Evolutionary conservation across 768 basidiomycete genomes (phyloP), one percentile per base, ranked within the genome.

Genomic region (Collybiopsis confluens): DNA sequence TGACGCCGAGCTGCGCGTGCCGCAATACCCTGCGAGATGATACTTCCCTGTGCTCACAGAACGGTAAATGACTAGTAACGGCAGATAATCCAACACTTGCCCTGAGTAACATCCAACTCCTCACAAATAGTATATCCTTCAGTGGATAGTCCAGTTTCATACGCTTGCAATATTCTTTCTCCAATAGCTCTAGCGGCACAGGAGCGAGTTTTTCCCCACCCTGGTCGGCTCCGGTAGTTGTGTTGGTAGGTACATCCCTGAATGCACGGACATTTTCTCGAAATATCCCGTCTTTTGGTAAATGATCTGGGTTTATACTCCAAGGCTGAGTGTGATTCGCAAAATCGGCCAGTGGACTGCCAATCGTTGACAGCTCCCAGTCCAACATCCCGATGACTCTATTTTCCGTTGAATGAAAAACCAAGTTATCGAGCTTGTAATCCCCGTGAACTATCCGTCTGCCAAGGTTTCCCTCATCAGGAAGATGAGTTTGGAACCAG

Each of bases 311-410:
- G 52, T 83, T 78, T 27, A 88, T 72, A 2, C 78, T 68, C 91
- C 90, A 98, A 5, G 90, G 88, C 62, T 90, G 83, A 0, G 92
- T 91, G 47, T 98, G 71, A 68, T 98, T 98, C 0, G 83, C 92
- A 1, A 98, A 76, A 65, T 99, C 96, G 20, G 92, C 90, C 65
- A 93, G 89, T 30, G 92, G 90, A 63, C 89, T 92, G 5, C 94
- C 95, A 9, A 99, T 79, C 0, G 96, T 98, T 63, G 92, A 97
- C 24, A 99, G 73, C 65, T 99, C 96, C 96, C 96, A 99, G 64
- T 99, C 96, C 46, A 99, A 69, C 36, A 99, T 92, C 4, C 92
- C 97, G 58, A 98, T 93, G 3, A 98, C 94, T 38, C 81, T 76
- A 56, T 94, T 92, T 68, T 98, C 87, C 0, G 86, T 91, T 0